A percentile compares a stretch with the other conserved stretches of the same genome.
phyloP scores from a whole-genome alignment of 202 grass and related monocot genomes.

The Setaria italica region DNA sequence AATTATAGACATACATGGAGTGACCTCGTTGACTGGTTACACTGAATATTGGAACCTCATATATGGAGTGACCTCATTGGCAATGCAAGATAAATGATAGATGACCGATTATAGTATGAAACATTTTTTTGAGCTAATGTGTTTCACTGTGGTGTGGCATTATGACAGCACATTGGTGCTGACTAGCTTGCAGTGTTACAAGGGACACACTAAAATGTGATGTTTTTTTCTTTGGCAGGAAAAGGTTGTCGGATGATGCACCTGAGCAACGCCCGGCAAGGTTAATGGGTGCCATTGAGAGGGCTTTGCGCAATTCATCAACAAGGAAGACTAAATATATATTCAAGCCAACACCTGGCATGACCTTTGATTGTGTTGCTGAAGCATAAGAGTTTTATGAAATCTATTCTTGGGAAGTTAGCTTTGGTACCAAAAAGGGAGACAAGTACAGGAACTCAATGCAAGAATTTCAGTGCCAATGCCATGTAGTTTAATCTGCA shows the following conservation, averaged over 20 bases:
- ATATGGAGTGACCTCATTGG: too few relatives aligned
- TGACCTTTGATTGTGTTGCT: background rate
- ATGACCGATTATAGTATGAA: too few relatives aligned
- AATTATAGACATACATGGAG: too few relatives aligned
- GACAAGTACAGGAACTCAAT: background rate
- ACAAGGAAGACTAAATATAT: background rate
- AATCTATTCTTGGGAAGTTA: background rate
- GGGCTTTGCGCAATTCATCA: background rate
- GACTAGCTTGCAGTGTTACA: too few relatives aligned
- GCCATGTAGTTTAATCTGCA: background rate
- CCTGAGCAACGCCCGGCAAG: background rate
- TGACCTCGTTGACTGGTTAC: too few relatives aligned
- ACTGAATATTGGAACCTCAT: too few relatives aligned
- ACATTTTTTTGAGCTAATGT: too few relatives aligned
- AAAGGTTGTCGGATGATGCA: background rate
- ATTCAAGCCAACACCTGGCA: background rate
- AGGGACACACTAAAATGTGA: too few relatives aligned
- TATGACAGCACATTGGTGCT: too few relatives aligned
- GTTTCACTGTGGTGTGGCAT: too few relatives aligned
- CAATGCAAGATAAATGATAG: too few relatives aligned
- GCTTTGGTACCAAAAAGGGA: background rate
- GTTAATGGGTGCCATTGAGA: background rate
- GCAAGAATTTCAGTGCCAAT: background rate
- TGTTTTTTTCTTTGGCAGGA: background rate
- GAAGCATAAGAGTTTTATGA: background rate